phyloP scores from a whole-genome alignment of 2,329 filamentous ascomycete species.

The Ophiostoma tasmaniense region DNA sequence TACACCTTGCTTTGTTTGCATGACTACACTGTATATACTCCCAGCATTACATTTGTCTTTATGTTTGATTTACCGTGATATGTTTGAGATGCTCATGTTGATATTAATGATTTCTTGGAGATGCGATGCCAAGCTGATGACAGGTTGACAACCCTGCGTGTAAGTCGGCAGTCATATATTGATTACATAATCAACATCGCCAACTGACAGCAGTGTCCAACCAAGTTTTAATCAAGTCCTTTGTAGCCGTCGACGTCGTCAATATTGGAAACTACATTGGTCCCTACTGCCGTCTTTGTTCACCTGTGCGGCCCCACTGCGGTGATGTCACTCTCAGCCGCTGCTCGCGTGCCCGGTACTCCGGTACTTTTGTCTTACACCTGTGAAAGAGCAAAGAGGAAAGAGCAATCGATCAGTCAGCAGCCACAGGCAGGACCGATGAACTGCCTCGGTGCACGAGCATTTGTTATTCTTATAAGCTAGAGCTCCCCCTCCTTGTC shows the following conservation, averaged over 20 bases:
- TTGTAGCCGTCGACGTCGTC: neutral
- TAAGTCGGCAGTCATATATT: neutral
- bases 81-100: neutral
- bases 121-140: neutral
- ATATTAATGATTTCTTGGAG: neutral
- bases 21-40: constrained; percentile 6
- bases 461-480: neutral
- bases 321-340: neutral
- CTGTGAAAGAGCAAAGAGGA: neutral
- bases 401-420: too few relatives aligned
- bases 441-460: neutral
- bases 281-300: neutral
- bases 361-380: neutral
- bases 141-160: neutral
- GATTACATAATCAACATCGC: too few relatives aligned
- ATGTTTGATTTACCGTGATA: neutral
- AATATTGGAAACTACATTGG: neutral
- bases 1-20: constrained; percentile 10
- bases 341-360: neutral
- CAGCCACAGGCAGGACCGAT: too few relatives aligned
- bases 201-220: neutral
- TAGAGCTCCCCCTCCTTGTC: neutral
- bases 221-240: neutral
- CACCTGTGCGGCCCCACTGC: neutral
- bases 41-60: constrained; percentile 6